Percentiles rank a stretch among this genome's conserved stretches.
Conservation (phyloP, 495 filamentous ascomycete species). For the Daldinia caldariorum region DNA sequence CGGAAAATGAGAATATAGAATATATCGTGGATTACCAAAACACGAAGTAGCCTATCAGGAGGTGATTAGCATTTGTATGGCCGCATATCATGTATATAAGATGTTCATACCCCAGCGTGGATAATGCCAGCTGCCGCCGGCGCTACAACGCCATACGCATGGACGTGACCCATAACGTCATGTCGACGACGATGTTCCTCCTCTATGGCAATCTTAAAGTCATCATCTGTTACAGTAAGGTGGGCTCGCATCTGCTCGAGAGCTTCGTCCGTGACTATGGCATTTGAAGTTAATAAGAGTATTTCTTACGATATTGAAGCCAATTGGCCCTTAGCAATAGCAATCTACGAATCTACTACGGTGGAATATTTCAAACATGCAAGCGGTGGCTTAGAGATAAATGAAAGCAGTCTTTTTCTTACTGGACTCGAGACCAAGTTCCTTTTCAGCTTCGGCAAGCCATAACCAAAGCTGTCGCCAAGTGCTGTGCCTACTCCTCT, state of each 20-base stretch:
- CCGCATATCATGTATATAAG: constrained; percentile 1
- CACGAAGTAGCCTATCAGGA: constrained; percentile 24
- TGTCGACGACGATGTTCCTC: constrained; percentile 81
- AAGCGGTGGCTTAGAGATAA: not conserved
- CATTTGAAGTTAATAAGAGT: constrained; percentile 9
- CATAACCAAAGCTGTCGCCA: constrained; percentile 86
- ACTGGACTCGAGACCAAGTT: constrained; percentile 62
- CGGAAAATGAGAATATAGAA: too few species aligned
- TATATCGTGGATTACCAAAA: constrained; percentile 10
- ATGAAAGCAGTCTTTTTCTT: constrained; percentile 3
- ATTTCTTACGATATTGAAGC: not conserved
- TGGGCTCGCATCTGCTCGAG: constrained; percentile 79
- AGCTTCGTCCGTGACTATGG: constrained; percentile 72
- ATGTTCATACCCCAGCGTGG: constrained; percentile 59
- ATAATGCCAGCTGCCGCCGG: constrained; percentile 79
- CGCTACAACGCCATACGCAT: constrained; percentile 73
- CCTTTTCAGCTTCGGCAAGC: constrained; percentile 84
- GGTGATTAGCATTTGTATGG: constrained; percentile 15
- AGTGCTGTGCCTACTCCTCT: constrained; percentile 73
- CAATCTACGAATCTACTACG: not conserved
- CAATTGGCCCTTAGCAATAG: not conserved
- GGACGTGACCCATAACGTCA: constrained; percentile 77
- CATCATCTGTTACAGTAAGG: constrained; percentile 76
- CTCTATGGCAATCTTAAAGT: constrained; percentile 77
- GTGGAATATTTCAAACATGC: not conserved